These are phyloP conservation scores for Avena sativa DNA, from an alignment of 176 grass and related monocot genomes.

Conservation along the genomic window DNA sequence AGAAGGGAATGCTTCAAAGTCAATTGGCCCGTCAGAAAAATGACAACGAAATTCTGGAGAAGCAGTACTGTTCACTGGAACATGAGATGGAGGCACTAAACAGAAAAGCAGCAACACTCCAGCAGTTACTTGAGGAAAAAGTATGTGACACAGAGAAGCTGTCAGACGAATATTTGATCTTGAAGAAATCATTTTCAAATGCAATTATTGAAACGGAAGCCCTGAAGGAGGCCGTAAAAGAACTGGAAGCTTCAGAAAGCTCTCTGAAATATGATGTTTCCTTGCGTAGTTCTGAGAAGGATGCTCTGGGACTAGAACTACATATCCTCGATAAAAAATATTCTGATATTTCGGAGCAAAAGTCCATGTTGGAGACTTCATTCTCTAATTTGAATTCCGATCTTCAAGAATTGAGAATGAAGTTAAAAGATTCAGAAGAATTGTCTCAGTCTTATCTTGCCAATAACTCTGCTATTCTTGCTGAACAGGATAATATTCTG, in stretches of 20 bases:
- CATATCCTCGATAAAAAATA: constrained; percentile 44
- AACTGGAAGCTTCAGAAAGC: constrained; percentile 56
- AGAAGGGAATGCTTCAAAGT: constrained; percentile 54
- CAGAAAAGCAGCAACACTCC: constrained; percentile 22
- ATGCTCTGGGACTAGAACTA: constrained; percentile 46
- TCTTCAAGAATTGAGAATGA: constrained; percentile 38
- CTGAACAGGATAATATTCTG: constrained; percentile 58
- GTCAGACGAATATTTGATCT: constrained; percentile 51
- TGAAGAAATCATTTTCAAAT: constrained; percentile 61
- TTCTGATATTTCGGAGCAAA: constrained; percentile 36
- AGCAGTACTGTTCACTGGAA: constrained; percentile 46
- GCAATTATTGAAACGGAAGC: constrained; percentile 44
- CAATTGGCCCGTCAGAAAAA: constrained; percentile 52
- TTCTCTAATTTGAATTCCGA: constrained; percentile 52
- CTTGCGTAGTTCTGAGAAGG: constrained; percentile 53
- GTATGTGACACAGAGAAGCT: constrained; percentile 44
- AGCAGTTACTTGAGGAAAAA: constrained; percentile 50
- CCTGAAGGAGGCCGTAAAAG: constrained; percentile 49
- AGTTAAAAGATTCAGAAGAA: constrained; percentile 56
- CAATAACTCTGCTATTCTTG: constrained; percentile 41
- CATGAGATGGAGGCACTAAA: constrained; percentile 40
- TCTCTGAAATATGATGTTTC: constrained; percentile 54
- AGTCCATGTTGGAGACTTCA: constrained; percentile 44
- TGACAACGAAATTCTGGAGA: constrained; percentile 52
- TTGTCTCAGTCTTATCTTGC: constrained; percentile 30